Base-by-base conservation (phyloP, 495 filamentous ascomycete genomes). In the Penicillium coprophilum region DNA sequence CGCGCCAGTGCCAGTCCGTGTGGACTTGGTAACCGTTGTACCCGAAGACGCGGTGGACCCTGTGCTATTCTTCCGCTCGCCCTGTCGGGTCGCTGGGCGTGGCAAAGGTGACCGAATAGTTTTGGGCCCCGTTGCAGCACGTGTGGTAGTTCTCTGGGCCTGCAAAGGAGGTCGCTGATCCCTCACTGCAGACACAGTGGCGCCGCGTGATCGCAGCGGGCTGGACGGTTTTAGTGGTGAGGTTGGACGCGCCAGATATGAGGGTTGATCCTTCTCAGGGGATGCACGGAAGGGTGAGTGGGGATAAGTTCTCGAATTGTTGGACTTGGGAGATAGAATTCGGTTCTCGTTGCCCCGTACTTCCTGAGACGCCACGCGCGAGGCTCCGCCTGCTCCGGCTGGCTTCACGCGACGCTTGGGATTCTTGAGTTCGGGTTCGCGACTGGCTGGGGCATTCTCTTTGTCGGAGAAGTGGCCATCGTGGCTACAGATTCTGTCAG, bases 281-380 rank as follows among this genome's bases (percentile, higher is more conserved):
- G 77, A 77, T 3, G 69, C 65, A 20, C 71, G 71, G 61, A 82
- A 71, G 8, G 84, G 84, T 4, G 85, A 86, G 50, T 80, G 77
- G 3, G 82, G 86, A 46, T 85, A 76, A 15, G 86, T 81, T 27
- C 88, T 82, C 2, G 88, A 89, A 66, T 96, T 94, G 24, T 84
- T 83, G 0, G 90, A 91, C 62, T 90, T 87, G 12, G 91, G 90
- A 0, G 91, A 94, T 12, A 94, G 80, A 23, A 93, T 82, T 44
- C 77, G 70, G 74, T 85, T 66, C 47, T 82, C 77, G 20, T 70
- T 68, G 17, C 68, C 71, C 59, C 73, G 65, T 21, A 76, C 64
- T 53, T 75, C 74, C 63, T 80, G 79, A 1, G 80, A 82, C 1
- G 76, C 77, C 9, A 80, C 74, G 43, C 79, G 77, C 1, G 81